Evolutionary conservation across 331 rosid genomes (phyloP).

Genomic region (Quercus lobata): DNA sequence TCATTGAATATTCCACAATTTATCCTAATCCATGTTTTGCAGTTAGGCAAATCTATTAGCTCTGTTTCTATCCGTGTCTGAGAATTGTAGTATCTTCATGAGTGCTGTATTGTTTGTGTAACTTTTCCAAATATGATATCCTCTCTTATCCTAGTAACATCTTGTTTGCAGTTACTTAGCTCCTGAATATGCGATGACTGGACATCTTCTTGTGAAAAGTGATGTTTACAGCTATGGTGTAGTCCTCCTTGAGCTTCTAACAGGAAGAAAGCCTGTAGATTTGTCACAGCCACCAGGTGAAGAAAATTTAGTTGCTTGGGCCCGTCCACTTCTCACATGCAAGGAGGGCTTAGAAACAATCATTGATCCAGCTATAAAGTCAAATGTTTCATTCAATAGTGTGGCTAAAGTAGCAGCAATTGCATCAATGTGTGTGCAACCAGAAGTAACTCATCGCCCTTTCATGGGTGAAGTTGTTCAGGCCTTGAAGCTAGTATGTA

Average conservation of each 20-base stretch:
- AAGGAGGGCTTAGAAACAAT: slow-evolving; percentile 70
- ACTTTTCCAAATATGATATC: background rate
- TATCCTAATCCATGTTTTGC: too few relatives aligned
- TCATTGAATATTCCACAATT: too few relatives aligned
- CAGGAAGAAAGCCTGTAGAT: slow-evolving; percentile 96
- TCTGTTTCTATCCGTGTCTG: background rate
- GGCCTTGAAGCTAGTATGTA: slow-evolving; percentile 91
- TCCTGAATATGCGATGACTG: slow-evolving; percentile 99
- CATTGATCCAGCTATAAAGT: slow-evolving; percentile 63
- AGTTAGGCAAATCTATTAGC: background rate
- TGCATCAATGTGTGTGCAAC: slow-evolving; percentile 97
- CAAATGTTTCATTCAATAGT: slow-evolving; percentile 46
- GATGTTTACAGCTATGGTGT: slow-evolving; percentile 99
- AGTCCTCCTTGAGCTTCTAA: slow-evolving; percentile 88
- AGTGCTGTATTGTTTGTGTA: background rate
- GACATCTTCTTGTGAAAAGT: slow-evolving; percentile 95
- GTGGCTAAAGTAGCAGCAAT: slow-evolving; percentile 90
- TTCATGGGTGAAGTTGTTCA: slow-evolving; percentile 99
- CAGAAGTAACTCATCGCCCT: slow-evolving; percentile 92
- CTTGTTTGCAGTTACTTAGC: slow-evolving; percentile 80
- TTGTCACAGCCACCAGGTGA: slow-evolving; percentile 90
- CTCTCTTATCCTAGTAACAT: slow-evolving; percentile 8
- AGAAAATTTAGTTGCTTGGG: slow-evolving; percentile 91
- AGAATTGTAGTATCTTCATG: background rate
- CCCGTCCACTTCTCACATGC: slow-evolving; percentile 81